A percentile compares a stretch with the other conserved stretches of the same genome.
phyloP scores from a whole-genome alignment of 2,329 filamentous ascomycete species.

The Graphiopsis chlorocephala region DNA sequence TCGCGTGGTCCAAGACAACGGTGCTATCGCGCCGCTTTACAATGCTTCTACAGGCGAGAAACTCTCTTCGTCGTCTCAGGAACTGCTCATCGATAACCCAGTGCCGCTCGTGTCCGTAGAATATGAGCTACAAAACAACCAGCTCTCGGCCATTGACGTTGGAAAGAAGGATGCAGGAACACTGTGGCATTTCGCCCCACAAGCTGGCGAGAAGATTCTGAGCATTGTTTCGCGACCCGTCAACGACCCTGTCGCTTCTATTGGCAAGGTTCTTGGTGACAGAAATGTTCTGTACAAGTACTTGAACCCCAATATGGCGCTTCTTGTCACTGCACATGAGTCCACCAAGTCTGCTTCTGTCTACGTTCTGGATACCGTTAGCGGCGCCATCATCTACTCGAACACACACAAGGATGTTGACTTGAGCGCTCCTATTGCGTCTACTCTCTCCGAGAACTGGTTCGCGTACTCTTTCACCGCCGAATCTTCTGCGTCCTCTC shows the following conservation, averaged over 20 bases:
- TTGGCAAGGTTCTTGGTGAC: conserved; percentile 88
- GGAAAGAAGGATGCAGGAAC: conserved; percentile 17
- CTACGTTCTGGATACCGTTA: conserved; percentile 81
- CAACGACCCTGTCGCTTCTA: conserved; percentile 88
- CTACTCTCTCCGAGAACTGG: conserved; percentile 90
- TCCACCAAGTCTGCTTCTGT: conserved; percentile 61
- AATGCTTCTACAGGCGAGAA: conserved; percentile 33
- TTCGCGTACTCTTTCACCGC: conserved; percentile 75
- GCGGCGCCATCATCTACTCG: conserved; percentile 74
- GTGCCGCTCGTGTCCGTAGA: conserved; percentile 19
- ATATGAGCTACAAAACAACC: conserved; percentile 28
- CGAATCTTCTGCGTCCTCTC: conserved; percentile 51
- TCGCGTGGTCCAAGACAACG: conserved; percentile 7
- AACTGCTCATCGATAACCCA: conserved; percentile 14
- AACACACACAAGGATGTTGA: conserved; percentile 72
- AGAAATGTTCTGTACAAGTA: conserved; percentile 97
- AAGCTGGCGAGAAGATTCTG: conserved; percentile 64
- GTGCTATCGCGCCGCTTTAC: conserved; percentile 17
- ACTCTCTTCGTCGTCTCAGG: conserved; percentile 15
- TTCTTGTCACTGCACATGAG: conserved; percentile 68
- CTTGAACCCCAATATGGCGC: conserved; percentile 78
- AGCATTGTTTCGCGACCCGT: conserved; percentile 65
- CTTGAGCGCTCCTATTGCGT: conserved; percentile 67
- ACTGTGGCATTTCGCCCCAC: conserved; percentile 71
- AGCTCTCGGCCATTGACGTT: conserved; percentile 27